A percentile compares a stretch with the other conserved stretches of the same genome.
These are phyloP conservation scores for Fomitopsis serialis DNA, from an alignment of 768 basidiomycete species.

Conservation along the genomic window DNA sequence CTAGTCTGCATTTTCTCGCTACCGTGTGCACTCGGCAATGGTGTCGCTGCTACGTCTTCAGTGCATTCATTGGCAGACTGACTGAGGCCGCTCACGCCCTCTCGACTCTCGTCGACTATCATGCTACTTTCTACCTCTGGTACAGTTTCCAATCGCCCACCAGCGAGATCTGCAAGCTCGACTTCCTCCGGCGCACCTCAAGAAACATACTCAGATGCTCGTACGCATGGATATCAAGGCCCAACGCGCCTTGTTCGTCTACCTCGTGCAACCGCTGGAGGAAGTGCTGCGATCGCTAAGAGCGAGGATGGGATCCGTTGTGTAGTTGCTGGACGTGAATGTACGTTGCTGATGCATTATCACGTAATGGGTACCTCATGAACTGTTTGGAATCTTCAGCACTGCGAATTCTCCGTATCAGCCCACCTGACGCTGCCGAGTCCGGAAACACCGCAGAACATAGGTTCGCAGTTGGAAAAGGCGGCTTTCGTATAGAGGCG, in stretches of 20 bases:
- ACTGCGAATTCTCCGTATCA: slow-evolving; percentile 41
- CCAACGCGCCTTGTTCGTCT: slow-evolving; percentile 52
- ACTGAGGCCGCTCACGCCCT: too few species aligned
- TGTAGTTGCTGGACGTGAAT: slow-evolving; percentile 77
- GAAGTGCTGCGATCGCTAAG: slow-evolving; percentile 64
- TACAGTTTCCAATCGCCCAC: slow-evolving; percentile 6
- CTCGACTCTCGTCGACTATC: too few species aligned
- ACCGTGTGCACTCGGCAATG: too few species aligned
- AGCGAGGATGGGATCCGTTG: slow-evolving; percentile 63
- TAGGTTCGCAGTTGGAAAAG: slow-evolving; percentile 48
- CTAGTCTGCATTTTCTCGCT: too few species aligned
- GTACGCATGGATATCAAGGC: slow-evolving; percentile 39
- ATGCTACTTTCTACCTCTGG: slow-evolving; percentile 2
- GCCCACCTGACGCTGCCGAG: slow-evolving; percentile 34
- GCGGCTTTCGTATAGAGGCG: slow-evolving; percentile 64
- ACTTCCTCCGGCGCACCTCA: neutral
- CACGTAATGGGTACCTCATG: slow-evolving; percentile 1
- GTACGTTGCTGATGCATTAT: slow-evolving; percentile 31
- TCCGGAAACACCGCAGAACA: slow-evolving; percentile 34
- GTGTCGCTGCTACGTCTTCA: too few species aligned
- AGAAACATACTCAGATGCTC: slow-evolving; percentile 37
- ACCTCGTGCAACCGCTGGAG: slow-evolving; percentile 50
- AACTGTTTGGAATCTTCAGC: slow-evolving; percentile 29
- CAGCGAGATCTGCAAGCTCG: slow-evolving; percentile 1
- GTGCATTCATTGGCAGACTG: too few species aligned